Evolutionary conservation across 805 yeast species (phyloP).

Genomic region (Clavispora vitiphila): DNA sequence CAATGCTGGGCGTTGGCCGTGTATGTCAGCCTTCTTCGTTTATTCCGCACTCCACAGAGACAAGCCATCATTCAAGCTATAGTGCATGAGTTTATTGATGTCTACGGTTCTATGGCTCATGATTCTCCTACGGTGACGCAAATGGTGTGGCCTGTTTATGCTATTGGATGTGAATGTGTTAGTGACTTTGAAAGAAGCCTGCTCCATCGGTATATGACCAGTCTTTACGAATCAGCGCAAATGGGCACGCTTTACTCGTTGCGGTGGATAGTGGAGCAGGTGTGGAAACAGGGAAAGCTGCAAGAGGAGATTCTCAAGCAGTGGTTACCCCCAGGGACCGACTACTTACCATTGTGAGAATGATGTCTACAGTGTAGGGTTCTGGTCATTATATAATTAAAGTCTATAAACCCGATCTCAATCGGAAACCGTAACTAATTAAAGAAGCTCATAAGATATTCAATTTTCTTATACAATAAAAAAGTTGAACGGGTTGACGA

Average conservation of each 20-base stretch:
- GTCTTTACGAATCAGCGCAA: constrained; percentile 42
- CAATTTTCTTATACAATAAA: constrained; percentile 20
- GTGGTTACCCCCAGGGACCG: constrained; percentile 49
- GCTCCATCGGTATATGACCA: constrained; percentile 33
- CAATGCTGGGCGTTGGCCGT: constrained; percentile 53
- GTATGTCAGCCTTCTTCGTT: constrained; percentile 20
- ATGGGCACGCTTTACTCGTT: constrained; percentile 51
- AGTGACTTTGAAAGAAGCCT: constrained; percentile 25
- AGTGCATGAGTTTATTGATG: constrained; percentile 44
- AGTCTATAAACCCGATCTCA: not conserved
- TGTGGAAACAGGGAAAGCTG: constrained; percentile 41
- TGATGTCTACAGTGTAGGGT: not conserved
- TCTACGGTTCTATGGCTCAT: constrained; percentile 42
- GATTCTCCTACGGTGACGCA: constrained; percentile 49
- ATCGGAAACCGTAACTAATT: constrained; percentile 1
- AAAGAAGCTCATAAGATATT: not conserved
- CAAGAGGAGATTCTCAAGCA: constrained; percentile 42
- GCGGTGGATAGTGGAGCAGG: constrained; percentile 37
- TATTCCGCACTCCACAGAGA: constrained; percentile 24
- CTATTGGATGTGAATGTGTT: constrained; percentile 42
- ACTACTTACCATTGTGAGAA: constrained; percentile 38
- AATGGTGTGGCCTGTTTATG: constrained; percentile 61
- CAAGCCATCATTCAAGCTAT: constrained; percentile 23
- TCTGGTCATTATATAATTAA: not conserved
- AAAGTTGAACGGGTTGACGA: constrained; percentile 6